Conservation (phyloP, 192 early-diverging fungal species). For the Chytriomyces hyalinus region DNA sequence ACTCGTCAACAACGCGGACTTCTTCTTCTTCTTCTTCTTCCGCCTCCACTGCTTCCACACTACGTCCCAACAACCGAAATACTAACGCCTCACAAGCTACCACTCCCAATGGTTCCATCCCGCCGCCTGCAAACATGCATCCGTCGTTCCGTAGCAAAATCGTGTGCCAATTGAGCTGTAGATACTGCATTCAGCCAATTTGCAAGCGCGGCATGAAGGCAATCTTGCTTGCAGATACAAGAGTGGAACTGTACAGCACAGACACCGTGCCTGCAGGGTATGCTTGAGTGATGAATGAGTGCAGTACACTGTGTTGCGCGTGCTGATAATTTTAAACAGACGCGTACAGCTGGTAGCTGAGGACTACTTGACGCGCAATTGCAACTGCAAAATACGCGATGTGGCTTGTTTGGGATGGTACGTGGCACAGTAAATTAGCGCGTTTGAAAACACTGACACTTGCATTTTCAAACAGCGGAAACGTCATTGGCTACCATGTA, state of each 20-base stretch:
- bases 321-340: constrained; percentile 3
- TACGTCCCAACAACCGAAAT: not conserved
- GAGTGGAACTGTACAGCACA: constrained; percentile 76
- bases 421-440: not conserved
- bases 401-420: constrained; percentile 81
- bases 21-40: not conserved
- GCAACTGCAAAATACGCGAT: constrained; percentile 77
- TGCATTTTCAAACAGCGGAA: constrained; percentile 41
- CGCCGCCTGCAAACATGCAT: constrained; percentile 37
- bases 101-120: not conserved
- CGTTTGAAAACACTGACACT: constrained; percentile 6
- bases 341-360: constrained; percentile 76
- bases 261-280: constrained; percentile 71
- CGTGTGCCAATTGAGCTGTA: constrained; percentile 67
- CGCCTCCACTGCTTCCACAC: not conserved
- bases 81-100: not conserved
- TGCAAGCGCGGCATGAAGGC: constrained; percentile 84
- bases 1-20: not conserved
- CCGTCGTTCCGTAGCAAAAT: constrained; percentile 62
- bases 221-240: constrained; percentile 74
- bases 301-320: not conserved
- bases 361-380: constrained; percentile 81
- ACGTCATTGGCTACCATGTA: constrained; percentile 74
- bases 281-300: constrained; percentile 5
- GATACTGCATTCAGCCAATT: constrained; percentile 58